Evolutionary conservation across 1,284 basidiomycete species (phyloP).

Genomic region (Tremellales sp.): DNA sequence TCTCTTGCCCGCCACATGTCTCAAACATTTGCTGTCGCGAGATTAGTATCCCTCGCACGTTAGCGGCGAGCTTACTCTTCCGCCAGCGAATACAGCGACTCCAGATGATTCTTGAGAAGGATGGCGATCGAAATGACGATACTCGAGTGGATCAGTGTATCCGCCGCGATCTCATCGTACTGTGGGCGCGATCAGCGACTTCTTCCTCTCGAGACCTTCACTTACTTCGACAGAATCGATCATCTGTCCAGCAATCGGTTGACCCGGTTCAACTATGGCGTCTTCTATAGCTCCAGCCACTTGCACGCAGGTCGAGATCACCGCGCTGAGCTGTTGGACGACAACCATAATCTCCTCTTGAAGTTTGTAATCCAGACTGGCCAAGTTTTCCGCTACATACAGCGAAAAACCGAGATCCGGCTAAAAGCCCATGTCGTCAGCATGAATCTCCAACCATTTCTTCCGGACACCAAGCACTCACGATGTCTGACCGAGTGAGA

Average conservation of each 20-base stretch:
- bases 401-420: slow-evolving; percentile 76
- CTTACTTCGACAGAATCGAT: slow-evolving; percentile 19
- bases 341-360: slow-evolving; percentile 87
- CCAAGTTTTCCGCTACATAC: slow-evolving; percentile 92
- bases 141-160: slow-evolving; percentile 52
- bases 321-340: slow-evolving; percentile 71
- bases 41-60: neutral
- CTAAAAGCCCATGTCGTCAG: slow-evolving; percentile 48
- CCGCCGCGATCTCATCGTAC: slow-evolving; percentile 23
- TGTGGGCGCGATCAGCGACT: slow-evolving; percentile 2
- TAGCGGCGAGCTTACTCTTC: slow-evolving; percentile 64
- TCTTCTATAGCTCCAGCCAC: slow-evolving; percentile 53
- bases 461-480: slow-evolving; percentile 52
- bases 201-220: slow-evolving; percentile 25
- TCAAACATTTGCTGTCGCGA: slow-evolving; percentile 70
- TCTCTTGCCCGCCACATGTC: slow-evolving; percentile 80
- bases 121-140: slow-evolving; percentile 75
- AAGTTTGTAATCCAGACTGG: slow-evolving; percentile 87
- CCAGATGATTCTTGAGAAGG: slow-evolving; percentile 76
- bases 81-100: slow-evolving; percentile 71
- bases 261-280: slow-evolving; percentile 2
- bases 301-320: slow-evolving; percentile 80
- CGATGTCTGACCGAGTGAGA: slow-evolving; percentile 26
- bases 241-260: slow-evolving; percentile 39
- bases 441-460: neutral